Percentiles rank a stretch among this genome's conserved stretches.
Evolutionary conservation across 306 rosid genomes (phyloP).

Genomic region (Casuarina glauca): DNA sequence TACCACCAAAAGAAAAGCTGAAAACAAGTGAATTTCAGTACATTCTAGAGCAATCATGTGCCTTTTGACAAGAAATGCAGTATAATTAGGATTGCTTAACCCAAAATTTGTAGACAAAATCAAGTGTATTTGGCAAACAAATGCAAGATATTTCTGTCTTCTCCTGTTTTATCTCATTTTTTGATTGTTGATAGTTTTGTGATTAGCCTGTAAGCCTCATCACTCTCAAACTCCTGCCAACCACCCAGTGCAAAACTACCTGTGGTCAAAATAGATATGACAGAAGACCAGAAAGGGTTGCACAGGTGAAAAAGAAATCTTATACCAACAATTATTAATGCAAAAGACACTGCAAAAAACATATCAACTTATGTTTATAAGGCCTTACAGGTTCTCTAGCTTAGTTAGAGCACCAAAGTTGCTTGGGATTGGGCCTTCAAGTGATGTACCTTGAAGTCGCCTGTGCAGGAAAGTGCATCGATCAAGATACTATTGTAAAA

Average conservation of each 20-base stretch:
- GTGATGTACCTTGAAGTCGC: slow-evolving; percentile 42
- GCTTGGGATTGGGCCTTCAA: slow-evolving; percentile 45
- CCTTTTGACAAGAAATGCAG: background rate
- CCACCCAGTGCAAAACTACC: background rate
- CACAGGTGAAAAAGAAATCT: background rate
- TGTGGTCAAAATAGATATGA: background rate
- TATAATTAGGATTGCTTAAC: no score
- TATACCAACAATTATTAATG: background rate
- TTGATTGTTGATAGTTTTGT: background rate
- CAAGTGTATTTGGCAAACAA: background rate
- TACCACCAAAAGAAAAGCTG: background rate
- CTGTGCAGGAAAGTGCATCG: slow-evolving; percentile 16
- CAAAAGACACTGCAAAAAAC: background rate
- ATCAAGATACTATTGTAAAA: background rate
- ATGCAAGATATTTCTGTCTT: background rate
- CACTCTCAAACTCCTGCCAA: background rate
- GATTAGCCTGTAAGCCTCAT: background rate
- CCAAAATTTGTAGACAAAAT: background rate
- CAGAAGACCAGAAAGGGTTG: background rate
- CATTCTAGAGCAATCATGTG: background rate
- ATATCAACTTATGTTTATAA: background rate
- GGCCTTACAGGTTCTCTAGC: slow-evolving; percentile 33
- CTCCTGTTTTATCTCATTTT: background rate
- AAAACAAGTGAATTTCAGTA: background rate
- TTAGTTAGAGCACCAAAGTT: slow-evolving; percentile 33